Base-by-base conservation (phyloP, 768 basidiomycete genomes). In the Lentinus brumalis region DNA sequence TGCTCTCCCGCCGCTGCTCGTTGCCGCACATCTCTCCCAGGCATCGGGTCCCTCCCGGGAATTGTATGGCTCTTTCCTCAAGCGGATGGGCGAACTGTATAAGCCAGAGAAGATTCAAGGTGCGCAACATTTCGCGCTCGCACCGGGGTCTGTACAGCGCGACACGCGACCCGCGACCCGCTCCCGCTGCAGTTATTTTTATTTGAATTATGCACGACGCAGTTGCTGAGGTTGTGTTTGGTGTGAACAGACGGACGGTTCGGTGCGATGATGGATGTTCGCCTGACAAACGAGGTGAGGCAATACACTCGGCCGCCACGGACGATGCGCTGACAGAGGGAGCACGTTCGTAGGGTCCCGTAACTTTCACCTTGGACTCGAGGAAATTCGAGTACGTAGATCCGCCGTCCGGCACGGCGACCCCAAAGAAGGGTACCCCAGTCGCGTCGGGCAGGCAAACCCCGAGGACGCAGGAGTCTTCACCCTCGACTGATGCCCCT, bases 251-350 rank as follows among this genome's bases (percentile, higher is more conserved):
- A 98, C 73, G 95, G 95, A n/a, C 81, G 79, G 66, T 97, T 98
- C 70, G 94, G 94, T 35, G 95, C 94, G 5, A 96, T 96, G 95
- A 98, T 98, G 95, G 83, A 87, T 59, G 92, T 98, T 54, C 84
- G 79, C 62, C 74, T 96, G 57, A 88, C 83, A 21, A 98, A 98
- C 71, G 95, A 98, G 78, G 94, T 92, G 3, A 35, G 35, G 6
- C 1, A 1, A 35, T 7, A 35, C 35, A 6, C 1, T 11, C 35
- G 35, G 35, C 35, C 35, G 35, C 35, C 35, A 35, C 3, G 35
- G 35, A 55, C 53, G 55, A 60, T 53, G 4, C n/a, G 30, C 59
- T 60, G 40, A 64, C 63, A 29, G 21, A 44, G 30, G 31, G 49
- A 45, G 30, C 52, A 53, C 52, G 30, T 39, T 41, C 62, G 57